Base-by-base conservation (phyloP, 306 rosid genomes). In the Carpinus fangiana region DNA sequence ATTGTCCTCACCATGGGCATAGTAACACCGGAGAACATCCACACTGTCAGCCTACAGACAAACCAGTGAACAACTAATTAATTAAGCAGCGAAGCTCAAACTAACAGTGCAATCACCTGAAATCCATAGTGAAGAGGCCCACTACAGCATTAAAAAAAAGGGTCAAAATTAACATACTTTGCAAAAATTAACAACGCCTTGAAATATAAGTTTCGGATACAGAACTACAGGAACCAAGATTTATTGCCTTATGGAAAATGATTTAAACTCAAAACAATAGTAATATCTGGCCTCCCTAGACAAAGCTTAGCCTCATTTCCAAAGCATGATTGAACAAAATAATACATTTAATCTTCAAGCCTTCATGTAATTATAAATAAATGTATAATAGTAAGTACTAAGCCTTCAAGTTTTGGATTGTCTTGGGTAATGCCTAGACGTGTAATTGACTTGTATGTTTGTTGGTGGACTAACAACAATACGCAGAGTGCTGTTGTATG, bases 1-100 rank as follows among this genome's bases (percentile, higher is more conserved):
- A 78, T 88, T 86, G 69, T 87, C 94, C 87, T 92, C 94, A 54
- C 97, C 90, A 72, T 90, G 97, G 45, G 97, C 97, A 85, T 92
- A 90, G 80, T 92, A 92, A 83, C 94, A 90, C 48, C 90, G 90
- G 81, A 92, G 80, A 69, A 83, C 93, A 48, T 92, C 93, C 57
- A 90, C 88, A 70, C 90, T 87, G 38, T 92, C 91, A 78, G 87
- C 91, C 97, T 92, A 72, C 80, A 76, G 51, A 21, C 20, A 73
- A 76, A 54, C 69, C 59, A 81, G 77, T 47, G 34, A 73, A 68
- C 12, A 64, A 34, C 67, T 38, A 77, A 79, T 47, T 62, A 65
- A 51, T 67, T 78, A 74, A 64, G 79, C 57, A 75, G 68, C 28
- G 61, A 56, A 62, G 59, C 76, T 23, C 76, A n/a, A 38, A 18